Evolutionary conservation across 73 alveolate genomes (phyloP).

Genomic region (Paramecium sonneborni): DNA sequence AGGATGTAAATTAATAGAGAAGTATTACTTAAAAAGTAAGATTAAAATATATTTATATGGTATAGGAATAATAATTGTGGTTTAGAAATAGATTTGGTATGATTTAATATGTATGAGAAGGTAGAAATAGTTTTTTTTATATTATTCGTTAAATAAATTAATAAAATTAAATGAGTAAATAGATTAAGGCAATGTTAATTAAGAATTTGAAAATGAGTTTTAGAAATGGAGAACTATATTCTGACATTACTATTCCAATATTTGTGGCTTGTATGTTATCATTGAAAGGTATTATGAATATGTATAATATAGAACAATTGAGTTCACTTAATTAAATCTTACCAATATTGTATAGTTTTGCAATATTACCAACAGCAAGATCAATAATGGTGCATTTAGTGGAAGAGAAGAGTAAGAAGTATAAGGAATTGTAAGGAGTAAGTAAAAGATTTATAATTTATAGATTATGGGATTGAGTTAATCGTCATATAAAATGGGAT

Average conservation of each 20-base stretch:
- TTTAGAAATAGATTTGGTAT: too few relatives aligned
- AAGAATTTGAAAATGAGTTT: constrained; percentile 25
- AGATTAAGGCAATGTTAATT: not conserved
- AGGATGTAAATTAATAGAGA: too few relatives aligned
- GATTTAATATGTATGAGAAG: not conserved
- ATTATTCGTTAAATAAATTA: not conserved
- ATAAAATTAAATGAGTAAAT: not conserved
- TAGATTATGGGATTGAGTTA: constrained; percentile 25
- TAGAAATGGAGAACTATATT: not conserved
- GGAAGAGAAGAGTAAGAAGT: constrained; percentile 6
- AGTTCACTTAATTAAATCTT: not conserved
- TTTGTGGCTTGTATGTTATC: constrained; percentile 25
- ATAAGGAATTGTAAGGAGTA: not conserved
- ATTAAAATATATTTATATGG: too few relatives aligned
- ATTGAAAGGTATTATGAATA: not conserved
- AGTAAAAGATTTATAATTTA: not conserved
- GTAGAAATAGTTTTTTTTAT: not conserved
- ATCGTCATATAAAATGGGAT: not conserved
- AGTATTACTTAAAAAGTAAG: too few relatives aligned
- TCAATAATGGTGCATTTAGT: constrained; percentile 27
- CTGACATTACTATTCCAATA: not conserved
- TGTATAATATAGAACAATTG: not conserved
- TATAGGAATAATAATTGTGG: too few relatives aligned
- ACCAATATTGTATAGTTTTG: not conserved
- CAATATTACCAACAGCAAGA: not conserved